Conservation (phyloP, 495 filamentous ascomycete species). For the Podospora fimiseda region DNA sequence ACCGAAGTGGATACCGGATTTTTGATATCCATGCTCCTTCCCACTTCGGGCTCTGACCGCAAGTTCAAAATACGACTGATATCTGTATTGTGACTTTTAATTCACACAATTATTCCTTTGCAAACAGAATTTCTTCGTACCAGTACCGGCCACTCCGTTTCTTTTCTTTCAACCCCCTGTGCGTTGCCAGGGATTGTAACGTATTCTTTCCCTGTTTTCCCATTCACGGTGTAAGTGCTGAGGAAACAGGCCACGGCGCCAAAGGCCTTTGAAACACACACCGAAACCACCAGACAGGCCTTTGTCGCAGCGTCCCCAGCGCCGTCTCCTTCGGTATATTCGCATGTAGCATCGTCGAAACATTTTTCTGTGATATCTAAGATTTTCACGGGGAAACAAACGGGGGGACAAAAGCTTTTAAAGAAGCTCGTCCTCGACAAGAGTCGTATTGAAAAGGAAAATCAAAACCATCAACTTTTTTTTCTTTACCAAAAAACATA, state of each 20-base stretch:
- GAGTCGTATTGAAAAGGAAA: constrained; percentile 6
- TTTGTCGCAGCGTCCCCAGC: constrained; percentile 11
- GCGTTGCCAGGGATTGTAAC: background rate
- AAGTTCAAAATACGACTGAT: background rate
- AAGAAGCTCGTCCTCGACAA: constrained; percentile 14
- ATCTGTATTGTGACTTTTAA: background rate
- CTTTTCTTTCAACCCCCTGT: background rate
- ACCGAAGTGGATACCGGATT: background rate
- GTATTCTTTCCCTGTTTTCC: background rate
- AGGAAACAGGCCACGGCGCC: constrained; percentile 2
- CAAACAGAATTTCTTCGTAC: background rate
- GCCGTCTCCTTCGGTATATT: background rate
- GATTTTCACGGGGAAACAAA: constrained; percentile 9
- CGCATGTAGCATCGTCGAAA: background rate
- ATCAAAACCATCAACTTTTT: constrained; percentile 11
- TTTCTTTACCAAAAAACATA: no score
- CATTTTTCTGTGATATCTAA: background rate
- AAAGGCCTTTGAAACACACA: constrained; percentile 14
- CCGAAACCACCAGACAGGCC: constrained; percentile 16
- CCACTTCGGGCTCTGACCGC: constrained; percentile 1
- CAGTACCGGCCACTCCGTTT: background rate
- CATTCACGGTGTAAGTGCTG: background rate
- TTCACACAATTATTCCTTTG: background rate
- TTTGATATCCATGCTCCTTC: background rate
- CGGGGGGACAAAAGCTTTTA: constrained; percentile 14